Evolutionary conservation across 306 rosid genomes (phyloP).

Genomic region (Canavalia ensiformis): DNA sequence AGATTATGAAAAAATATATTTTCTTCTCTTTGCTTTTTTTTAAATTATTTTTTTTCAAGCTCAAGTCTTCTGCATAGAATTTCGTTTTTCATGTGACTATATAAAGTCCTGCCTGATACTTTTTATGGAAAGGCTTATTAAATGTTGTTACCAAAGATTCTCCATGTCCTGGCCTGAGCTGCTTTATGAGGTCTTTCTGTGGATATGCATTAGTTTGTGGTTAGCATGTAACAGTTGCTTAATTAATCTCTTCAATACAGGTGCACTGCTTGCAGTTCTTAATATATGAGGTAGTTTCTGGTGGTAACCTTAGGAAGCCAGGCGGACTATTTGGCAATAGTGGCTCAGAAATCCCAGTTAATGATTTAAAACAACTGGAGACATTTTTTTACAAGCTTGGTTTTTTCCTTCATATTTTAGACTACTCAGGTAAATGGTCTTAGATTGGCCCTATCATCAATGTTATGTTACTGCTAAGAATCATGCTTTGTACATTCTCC

Average conservation of each 20-base stretch:
- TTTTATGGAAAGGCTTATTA: constrained; percentile 38
- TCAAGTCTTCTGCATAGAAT: constrained; percentile 6
- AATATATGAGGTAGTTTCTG: constrained; percentile 97
- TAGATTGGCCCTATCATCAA: constrained; percentile 42
- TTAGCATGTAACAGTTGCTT: constrained; percentile 43
- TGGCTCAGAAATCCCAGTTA: constrained; percentile 94
- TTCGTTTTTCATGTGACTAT: constrained; percentile 22
- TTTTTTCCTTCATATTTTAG: constrained; percentile 91
- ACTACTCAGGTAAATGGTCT: constrained; percentile 78
- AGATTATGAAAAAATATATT: not conserved
- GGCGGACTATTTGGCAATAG: constrained; percentile 98
- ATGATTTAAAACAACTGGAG: constrained; percentile 90
- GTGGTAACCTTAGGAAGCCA: constrained; percentile 98
- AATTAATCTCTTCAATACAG: constrained; percentile 60
- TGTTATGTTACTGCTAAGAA: constrained; percentile 32
- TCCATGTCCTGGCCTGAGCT: constrained; percentile 20
- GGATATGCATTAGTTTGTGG: constrained; percentile 19
- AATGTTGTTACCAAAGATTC: constrained; percentile 32
- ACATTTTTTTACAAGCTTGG: constrained; percentile 96
- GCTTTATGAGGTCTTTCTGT: constrained; percentile 38
- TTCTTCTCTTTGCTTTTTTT: not conserved
- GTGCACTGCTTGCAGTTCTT: constrained; percentile 98
- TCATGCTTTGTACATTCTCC: constrained; percentile 32
- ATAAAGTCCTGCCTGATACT: not conserved
- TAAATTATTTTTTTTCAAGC: constrained; percentile 27